Conservation (phyloP, 306 rosid genomes). For the Myrica gale region DNA sequence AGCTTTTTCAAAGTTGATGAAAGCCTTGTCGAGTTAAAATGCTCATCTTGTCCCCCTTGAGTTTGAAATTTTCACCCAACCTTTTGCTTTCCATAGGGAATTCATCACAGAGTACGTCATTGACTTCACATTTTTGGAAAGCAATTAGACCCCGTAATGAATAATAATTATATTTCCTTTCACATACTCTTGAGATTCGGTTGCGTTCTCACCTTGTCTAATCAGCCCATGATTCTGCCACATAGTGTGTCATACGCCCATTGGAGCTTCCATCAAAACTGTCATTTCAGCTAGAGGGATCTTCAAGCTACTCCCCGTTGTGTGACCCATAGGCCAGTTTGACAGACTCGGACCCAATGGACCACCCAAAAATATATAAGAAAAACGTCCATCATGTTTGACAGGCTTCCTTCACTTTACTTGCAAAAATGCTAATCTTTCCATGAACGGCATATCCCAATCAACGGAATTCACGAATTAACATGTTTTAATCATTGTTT, state of each 20-base stretch:
- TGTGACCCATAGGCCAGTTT: too few relatives aligned
- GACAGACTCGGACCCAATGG: too few relatives aligned
- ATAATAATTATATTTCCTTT: neutral
- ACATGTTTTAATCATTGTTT: too few relatives aligned
- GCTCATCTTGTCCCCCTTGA: conserved; percentile 9
- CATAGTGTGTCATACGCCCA: neutral
- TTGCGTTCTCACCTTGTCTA: conserved; percentile 11
- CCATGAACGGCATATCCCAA: too few relatives aligned
- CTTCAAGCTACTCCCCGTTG: neutral
- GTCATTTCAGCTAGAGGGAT: neutral
- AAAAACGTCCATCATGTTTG: too few relatives aligned
- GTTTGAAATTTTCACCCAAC: conserved; percentile 8
- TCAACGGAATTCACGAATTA: too few relatives aligned
- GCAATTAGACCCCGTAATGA: neutral
- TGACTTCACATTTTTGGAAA: conserved; percentile 10
- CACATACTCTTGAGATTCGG: conserved; percentile 4
- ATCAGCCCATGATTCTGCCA: conserved; percentile 11
- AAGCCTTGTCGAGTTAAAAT: conserved; percentile 5
- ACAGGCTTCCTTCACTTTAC: too few relatives aligned
- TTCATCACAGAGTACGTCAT: conserved; percentile 37
- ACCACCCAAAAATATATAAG: too few relatives aligned
- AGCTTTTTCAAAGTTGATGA: neutral
- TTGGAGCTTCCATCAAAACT: neutral
- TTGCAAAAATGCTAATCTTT: too few relatives aligned
- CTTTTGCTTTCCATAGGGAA: conserved; percentile 22